These are phyloP conservation scores for Alternaria sp. DNA, from an alignment of 2,329 filamentous ascomycete species.

Conservation along the genomic window DNA sequence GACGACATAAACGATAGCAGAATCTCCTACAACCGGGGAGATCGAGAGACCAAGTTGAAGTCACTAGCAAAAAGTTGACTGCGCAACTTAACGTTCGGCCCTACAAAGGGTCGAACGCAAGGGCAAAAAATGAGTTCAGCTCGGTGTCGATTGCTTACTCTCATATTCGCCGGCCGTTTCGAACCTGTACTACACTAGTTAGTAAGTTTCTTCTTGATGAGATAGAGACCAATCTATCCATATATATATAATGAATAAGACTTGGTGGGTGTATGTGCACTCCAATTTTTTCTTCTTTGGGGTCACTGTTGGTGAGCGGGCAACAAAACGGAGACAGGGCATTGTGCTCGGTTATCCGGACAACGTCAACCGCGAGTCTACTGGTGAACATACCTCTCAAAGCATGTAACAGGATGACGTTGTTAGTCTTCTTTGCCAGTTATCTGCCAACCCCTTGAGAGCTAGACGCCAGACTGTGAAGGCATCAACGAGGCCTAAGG, in stretches of 20 bases:
- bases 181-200: slow-evolving; percentile 4
- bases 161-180: neutral
- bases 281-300: neutral
- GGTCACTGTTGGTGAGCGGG: neutral
- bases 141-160: slow-evolving; percentile 5
- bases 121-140: slow-evolving; percentile 9
- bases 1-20: no score
- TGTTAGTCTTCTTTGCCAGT: neutral
- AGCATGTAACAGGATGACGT: neutral
- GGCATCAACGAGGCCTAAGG: neutral
- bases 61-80: neutral
- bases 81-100: neutral
- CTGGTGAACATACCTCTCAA: neutral
- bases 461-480: neutral
- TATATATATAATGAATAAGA: neutral
- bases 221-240: neutral
- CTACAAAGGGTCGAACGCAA: slow-evolving; percentile 2
- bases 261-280: neutral
- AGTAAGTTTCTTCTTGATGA: neutral
- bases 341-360: neutral
- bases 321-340: no score
- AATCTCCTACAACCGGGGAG: neutral
- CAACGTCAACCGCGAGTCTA: neutral
- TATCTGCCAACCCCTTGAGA: neutral
- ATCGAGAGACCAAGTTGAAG: neutral